Base-by-base conservation (phyloP, 1,139 yeast genomes). In the Zhuliangozyma blackwelliae region DNA sequence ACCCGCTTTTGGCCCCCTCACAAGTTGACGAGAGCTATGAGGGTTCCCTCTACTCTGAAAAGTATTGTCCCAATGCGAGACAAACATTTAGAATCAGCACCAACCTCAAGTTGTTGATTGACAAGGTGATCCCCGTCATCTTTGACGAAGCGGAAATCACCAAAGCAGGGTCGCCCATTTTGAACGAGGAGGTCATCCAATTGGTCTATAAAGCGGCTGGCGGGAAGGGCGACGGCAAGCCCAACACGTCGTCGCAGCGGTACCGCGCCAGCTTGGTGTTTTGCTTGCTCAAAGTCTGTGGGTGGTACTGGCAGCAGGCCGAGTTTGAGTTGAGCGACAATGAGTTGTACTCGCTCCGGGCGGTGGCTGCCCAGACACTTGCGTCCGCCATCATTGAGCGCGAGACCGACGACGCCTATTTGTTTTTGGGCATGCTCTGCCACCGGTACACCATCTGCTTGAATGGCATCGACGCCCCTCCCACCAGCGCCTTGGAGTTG, bases 121-220 rank as follows among this genome's bases (percentile, higher is more conserved):
- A 88, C 56, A 68, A 74, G 35, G 68, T 82, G 10, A 71, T 88
- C 21, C 89, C 95, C 0, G 72, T 82, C 31, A 77, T 76, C 13
- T 76, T 79, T 43, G 72, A 73, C 5, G 72, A 63, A 25, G 54
- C 61, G 2, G 72, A 69, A 10, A 69, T 87, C 34, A 63, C 76
- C 7, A 61, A 71, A 12, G 77, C 81, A 5, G 79, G 78, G 41
- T 79, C 92, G 1, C 72, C 82, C 2, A 69, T 87, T 36, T 59
- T 87, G 39, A 82, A 78, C 41, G 68, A 69, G 8, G 66, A 69
- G 20, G 87, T 85, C 1, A 56, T 85, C 20, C 56, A 69, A 7
- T 68, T 87, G 45, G 82, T 81, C 1, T 70, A 75, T 40, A 72
- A 71, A 31, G 94, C 96, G 3, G 95, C 95, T 13, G 95, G 95